A percentile compares a stretch with the other conserved stretches of the same genome.
Evolutionary conservation across 805 yeast genomes (phyloP).

Genomic region (Millerozyma miso): DNA sequence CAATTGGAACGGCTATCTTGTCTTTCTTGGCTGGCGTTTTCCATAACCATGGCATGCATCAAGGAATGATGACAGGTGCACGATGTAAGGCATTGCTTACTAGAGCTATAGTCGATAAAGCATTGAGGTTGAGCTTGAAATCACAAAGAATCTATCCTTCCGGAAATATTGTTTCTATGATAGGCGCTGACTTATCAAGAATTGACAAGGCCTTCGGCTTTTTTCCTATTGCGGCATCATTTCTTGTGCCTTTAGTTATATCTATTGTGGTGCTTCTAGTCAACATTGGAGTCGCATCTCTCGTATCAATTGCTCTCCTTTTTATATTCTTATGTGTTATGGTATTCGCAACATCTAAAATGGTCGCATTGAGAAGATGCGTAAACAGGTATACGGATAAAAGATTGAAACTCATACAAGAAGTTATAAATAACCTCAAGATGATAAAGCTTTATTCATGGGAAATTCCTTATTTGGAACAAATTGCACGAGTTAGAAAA

Average conservation of each 20-base stretch:
- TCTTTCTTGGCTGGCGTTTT: conserved; percentile 19
- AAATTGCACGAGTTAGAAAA: conserved; percentile 51
- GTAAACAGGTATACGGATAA: conserved; percentile 48
- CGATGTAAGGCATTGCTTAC: conserved; percentile 48
- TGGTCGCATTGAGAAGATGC: conserved; percentile 41
- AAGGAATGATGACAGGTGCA: conserved; percentile 11
- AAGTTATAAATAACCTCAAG: conserved; percentile 56
- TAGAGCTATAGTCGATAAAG: conserved; percentile 65
- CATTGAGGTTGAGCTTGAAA: conserved; percentile 63
- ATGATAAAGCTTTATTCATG: conserved; percentile 66
- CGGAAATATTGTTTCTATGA: conserved; percentile 76
- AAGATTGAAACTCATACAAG: conserved; percentile 57
- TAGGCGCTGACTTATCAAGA: conserved; percentile 71
- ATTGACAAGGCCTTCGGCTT: conserved; percentile 57
- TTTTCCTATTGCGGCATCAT: conserved; percentile 51
- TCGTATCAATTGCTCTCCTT: conserved; percentile 44
- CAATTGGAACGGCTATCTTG: conserved; percentile 60
- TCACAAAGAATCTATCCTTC: conserved; percentile 57
- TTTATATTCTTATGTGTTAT: conserved; percentile 43
- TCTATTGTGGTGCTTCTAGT: conserved; percentile 53
- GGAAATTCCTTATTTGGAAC: conserved; percentile 61
- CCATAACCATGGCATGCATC: conserved; percentile 11
- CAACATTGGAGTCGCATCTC: conserved; percentile 54
- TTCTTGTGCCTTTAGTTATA: conserved; percentile 53
- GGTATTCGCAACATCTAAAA: conserved; percentile 52